A percentile compares a stretch with the other conserved stretches of the same genome.
These are phyloP conservation scores for Yamadazyma oceani DNA, from an alignment of 1,139 yeast genomes.

Conservation along the genomic window DNA sequence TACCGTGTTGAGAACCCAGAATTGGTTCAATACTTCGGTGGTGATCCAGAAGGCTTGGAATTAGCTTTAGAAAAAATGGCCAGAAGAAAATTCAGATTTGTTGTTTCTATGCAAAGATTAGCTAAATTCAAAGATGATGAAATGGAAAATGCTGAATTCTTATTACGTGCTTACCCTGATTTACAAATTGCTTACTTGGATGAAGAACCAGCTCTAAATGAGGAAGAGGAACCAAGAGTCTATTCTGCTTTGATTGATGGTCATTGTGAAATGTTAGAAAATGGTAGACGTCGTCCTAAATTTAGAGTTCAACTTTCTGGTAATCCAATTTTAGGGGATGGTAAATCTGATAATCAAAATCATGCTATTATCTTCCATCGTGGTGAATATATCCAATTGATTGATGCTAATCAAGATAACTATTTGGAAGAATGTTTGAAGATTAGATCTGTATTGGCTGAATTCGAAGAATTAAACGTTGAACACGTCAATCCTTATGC, in stretches of 20 bases:
- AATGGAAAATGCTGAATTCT: slow-evolving; percentile 96
- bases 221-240: slow-evolving; percentile 97
- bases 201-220: slow-evolving; percentile 85
- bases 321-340: slow-evolving; percentile 98
- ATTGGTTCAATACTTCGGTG: slow-evolving; percentile 97
- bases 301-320: slow-evolving; percentile 97
- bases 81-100: slow-evolving; percentile 95
- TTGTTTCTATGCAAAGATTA: slow-evolving; percentile 98
- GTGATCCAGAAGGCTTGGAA: slow-evolving; percentile 94
- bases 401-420: slow-evolving; percentile 99
- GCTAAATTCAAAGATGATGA: slow-evolving; percentile 97
- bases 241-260: slow-evolving; percentile 97
- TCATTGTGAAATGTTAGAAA: slow-evolving; percentile 95
- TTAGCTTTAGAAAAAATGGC: slow-evolving; percentile 99
- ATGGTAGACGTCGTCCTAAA: slow-evolving; percentile 98
- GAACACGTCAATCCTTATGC: slow-evolving; percentile 85
- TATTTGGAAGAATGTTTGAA: slow-evolving; percentile 97
- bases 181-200: slow-evolving; percentile 97
- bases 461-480: slow-evolving; percentile 91
- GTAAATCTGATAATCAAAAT: slow-evolving; percentile 98
- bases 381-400: slow-evolving; percentile 97
- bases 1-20: slow-evolving; percentile 99
- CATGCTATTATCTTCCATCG: slow-evolving; percentile 96
- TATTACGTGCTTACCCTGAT: slow-evolving; percentile 97
- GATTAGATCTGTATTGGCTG: slow-evolving; percentile 96